These are phyloP conservation scores for Kandelia obovata DNA, from an alignment of 345 rosid genomes.

Conservation along the genomic window DNA sequence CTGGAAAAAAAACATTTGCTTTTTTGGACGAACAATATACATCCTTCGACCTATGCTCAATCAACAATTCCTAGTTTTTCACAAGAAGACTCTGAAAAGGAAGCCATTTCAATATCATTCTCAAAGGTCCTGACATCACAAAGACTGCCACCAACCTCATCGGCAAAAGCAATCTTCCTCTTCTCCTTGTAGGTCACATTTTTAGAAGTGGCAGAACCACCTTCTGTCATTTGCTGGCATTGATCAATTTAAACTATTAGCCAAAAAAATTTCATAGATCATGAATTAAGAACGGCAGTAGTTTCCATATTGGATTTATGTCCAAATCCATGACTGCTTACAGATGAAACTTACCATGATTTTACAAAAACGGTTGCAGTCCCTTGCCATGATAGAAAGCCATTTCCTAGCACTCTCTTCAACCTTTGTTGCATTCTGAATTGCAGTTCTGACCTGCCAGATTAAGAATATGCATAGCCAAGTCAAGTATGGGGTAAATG, in stretches of 20 bases:
- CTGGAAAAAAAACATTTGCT: too few relatives aligned
- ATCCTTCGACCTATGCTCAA: neutral
- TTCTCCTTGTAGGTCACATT: constrained; percentile 37
- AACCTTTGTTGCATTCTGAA: constrained; percentile 48
- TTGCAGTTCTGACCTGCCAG: constrained; percentile 47
- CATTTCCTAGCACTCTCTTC: constrained; percentile 67
- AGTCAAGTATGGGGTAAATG: neutral
- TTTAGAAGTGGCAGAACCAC: constrained; percentile 26
- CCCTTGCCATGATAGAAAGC: constrained; percentile 60
- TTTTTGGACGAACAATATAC: too few relatives aligned
- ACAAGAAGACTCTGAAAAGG: constrained; percentile 14
- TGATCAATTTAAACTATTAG: constrained; percentile 14
- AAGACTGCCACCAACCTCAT: constrained; percentile 80
- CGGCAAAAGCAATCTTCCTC: constrained; percentile 76
- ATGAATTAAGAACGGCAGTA: neutral
- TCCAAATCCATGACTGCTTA: neutral
- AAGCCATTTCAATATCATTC: constrained; percentile 40
- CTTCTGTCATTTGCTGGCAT: constrained; percentile 49
- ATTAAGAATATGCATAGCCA: neutral
- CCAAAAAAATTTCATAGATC: neutral
- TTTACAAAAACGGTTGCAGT: constrained; percentile 81
- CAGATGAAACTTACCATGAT: constrained; percentile 60
- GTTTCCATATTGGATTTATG: neutral
- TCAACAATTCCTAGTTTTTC: constrained; percentile 8
- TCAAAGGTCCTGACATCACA: constrained; percentile 69